Evolutionary conservation across 1,139 yeast species (phyloP).

Genomic region (Suzukiozyma palmioleophila): DNA sequence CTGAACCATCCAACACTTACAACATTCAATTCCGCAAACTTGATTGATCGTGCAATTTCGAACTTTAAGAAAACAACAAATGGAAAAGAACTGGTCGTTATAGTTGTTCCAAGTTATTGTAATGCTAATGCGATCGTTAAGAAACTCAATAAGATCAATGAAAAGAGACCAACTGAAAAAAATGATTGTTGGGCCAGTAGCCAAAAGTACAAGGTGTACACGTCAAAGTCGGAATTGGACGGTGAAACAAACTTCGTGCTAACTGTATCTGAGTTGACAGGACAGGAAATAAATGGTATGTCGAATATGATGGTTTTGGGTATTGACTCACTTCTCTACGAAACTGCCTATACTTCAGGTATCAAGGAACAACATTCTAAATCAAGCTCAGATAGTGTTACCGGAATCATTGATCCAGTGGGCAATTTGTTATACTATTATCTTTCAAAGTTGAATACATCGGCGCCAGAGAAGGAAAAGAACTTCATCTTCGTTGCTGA

Average conservation of each 20-base stretch:
- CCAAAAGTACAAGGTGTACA: constrained; percentile 1
- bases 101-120: constrained; percentile 10
- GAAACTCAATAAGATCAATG: neutral
- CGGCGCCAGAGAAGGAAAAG: constrained; percentile 5
- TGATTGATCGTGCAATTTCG: constrained; percentile 11
- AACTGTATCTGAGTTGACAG: constrained; percentile 17
- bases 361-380: neutral
- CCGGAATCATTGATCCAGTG: constrained; percentile 23
- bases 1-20: neutral
- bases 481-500: constrained; percentile 14
- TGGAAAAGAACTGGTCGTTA: constrained; percentile 9
- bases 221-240: neutral
- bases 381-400: constrained; percentile 6
- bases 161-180: neutral
- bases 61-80: constrained; percentile 11
- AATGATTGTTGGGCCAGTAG: neutral
- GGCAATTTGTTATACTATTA: constrained; percentile 21
- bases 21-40: neutral
- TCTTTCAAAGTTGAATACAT: constrained; percentile 12
- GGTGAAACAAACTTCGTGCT: constrained; percentile 6
- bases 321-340: constrained; percentile 21
- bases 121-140: neutral
- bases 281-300: constrained; percentile 11
- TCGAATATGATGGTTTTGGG: constrained; percentile 19
- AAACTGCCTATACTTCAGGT: constrained; percentile 15